Base-by-base conservation (phyloP, 2,329 filamentous ascomycete genomes). In the Tolypocladium endophyticum region DNA sequence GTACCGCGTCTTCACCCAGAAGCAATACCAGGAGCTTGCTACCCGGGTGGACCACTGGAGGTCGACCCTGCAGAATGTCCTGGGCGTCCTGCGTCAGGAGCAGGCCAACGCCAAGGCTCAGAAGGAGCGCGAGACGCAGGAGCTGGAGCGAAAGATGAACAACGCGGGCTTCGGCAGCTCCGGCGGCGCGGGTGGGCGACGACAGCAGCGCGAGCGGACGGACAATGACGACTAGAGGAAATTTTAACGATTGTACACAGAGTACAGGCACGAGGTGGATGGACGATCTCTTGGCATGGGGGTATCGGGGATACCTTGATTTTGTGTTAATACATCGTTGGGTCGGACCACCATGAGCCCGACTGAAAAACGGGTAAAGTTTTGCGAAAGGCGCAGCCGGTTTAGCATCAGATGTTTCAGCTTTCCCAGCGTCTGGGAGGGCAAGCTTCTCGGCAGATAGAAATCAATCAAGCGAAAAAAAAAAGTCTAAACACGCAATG, bases 21-120 rank as follows among this genome's bases (percentile, higher is more conserved):
- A 95, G 82, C 94, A 99, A 80, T 99, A 95, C 92, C 86, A 89
- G 67, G 93, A 99, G 80, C 88, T 99, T 58, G 89, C 91, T 62
- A 90, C 89, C 64, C 84, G 93, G 63, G 80, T 99, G 69, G 92
- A 96, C 77, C 89, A 92, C 74, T 97, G 93, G 93, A 87, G 89
- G 74, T 82, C 85, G 67, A 93, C 90, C 67, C 79, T 97, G 68
- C 83, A 85, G 71, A 86, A 85, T 66, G 92, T 99, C 23, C 79
- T 95, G 66, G 79, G 81, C 59, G 90, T 94, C 54, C 83, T 97
- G 65, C 85, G 87, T 70, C 80, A 84, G 72, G 90, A 96, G 79
- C 88, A 95, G 80, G 81, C 87, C 76, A 87, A 89, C 68, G 92
- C 88, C 66, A 82, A 88, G 68, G 78, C 85, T 58, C 86, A 90